Evolutionary conservation across 352 stramenopile species (phyloP), one percentile per base, ranked within the genome.

Genomic region (Pythium graminicola): DNA sequence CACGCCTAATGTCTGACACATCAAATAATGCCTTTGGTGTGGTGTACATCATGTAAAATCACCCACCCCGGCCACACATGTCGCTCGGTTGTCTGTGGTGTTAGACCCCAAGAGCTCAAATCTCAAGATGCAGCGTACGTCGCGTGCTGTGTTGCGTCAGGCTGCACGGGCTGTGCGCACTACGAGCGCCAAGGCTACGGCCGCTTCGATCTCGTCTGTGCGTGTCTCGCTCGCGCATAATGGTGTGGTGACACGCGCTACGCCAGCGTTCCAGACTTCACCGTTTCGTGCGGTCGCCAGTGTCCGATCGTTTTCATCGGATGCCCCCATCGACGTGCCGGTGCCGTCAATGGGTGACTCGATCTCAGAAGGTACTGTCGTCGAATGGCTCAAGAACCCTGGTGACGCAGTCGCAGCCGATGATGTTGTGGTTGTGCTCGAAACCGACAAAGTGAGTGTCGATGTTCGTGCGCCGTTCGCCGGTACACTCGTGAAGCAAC

Each of bases 401-500:
- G 96, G 97, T 31, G 95, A 99, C 58, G 85, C 73, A 33, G 86
- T 99, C 33, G 72, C 86, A 6, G 81, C 84, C 36, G 96, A 99
- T 66, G 96, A 99, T 29, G 95, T 99, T n/a, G 86, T 99, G 1
- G 85, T 98, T n/a, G 88, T 98, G 41, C 76, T 99, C 6, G 97
- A 99, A 75, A 99, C 97, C 9, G 97, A 99, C 72, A 99, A 55
- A 28, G 50, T 57, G 4, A 57, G 50, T 22, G 85, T 97, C 13
- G 89, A 97, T 50, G 87, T 97, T 22, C 81, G 94, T 19, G 89
- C 95, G 40, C 82, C 90, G 6, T 89, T 97, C 57, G 76, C 81
- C 6, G 97, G 97, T 28, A 79, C 75, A 43, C 72, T 99, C 46
- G 79, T 81, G 3, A 81, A 98, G 73, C 79, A 96, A 82, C 62